A percentile compares a stretch with the other conserved stretches of the same genome.
phyloP scores from a whole-genome alignment of 768 basidiomycete species.

The Coprinellus micaceus region DNA sequence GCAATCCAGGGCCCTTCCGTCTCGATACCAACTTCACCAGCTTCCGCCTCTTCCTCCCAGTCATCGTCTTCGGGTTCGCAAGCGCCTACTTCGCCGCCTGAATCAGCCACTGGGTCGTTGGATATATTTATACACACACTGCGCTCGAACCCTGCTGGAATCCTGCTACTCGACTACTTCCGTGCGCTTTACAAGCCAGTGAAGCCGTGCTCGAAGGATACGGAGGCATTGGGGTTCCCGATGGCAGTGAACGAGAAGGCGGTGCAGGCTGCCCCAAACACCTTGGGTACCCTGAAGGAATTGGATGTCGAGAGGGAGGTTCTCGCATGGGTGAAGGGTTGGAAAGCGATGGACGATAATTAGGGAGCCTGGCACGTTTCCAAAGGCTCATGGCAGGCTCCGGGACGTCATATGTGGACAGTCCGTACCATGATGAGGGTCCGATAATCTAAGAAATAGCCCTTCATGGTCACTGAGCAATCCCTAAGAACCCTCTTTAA shows the following conservation, averaged over 20 bases:
- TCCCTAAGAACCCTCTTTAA: too few relatives aligned
- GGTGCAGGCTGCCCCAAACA: not conserved
- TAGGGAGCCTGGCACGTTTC: too few relatives aligned
- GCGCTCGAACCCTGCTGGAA: not conserved
- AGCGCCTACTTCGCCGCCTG: too few relatives aligned
- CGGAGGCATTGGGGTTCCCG: conserved; percentile 21
- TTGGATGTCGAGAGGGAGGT: not conserved
- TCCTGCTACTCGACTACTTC: conserved; percentile 27
- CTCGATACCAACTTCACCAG: too few relatives aligned
- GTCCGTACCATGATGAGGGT: too few relatives aligned
- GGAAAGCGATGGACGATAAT: not conserved
- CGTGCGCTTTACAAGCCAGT: conserved; percentile 14
- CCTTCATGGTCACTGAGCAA: too few relatives aligned
- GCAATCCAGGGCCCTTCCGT: conserved; percentile 18
- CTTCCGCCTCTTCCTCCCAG: too few relatives aligned
- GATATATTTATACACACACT: not conserved
- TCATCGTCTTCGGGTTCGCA: not conserved
- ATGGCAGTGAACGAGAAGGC: not conserved
- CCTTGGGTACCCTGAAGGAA: not conserved
- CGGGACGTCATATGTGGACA: too few relatives aligned
- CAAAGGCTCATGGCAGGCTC: too few relatives aligned
- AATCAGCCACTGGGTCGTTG: too few relatives aligned
- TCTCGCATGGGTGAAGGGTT: not conserved
- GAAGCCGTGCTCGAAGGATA: conserved; percentile 8
- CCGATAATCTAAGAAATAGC: too few relatives aligned